These are phyloP conservation scores for Coleophoma crateriformis DNA, from an alignment of 2,329 filamentous ascomycete genomes.

Conservation along the genomic window DNA sequence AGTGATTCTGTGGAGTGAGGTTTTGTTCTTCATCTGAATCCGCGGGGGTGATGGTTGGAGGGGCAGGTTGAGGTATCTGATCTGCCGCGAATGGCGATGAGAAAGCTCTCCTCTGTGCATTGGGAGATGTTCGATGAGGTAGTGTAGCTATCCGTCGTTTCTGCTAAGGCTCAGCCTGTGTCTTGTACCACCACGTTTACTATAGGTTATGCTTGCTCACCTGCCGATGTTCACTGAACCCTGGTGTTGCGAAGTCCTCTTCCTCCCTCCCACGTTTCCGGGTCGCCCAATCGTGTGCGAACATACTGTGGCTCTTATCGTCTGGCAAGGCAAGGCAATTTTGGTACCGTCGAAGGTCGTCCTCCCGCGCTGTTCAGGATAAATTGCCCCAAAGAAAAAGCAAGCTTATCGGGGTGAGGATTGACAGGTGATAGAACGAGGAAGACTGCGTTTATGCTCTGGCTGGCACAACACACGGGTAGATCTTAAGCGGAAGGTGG, in stretches of 20 bases:
- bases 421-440: no score
- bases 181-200: no score
- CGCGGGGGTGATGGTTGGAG: slow-evolving; percentile 24
- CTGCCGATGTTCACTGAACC: slow-evolving; percentile 25
- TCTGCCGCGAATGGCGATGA: slow-evolving; percentile 9
- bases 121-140: slow-evolving; percentile 21
- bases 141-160: slow-evolving; percentile 25
- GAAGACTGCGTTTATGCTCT: no score
- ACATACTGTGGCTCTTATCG: slow-evolving; percentile 10
- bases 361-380: no score
- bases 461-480: no score
- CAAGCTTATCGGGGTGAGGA: no score
- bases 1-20: slow-evolving; percentile 10
- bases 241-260: slow-evolving; percentile 15
- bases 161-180: slow-evolving; percentile 8
- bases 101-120: slow-evolving; percentile 11
- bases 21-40: slow-evolving; percentile 23
- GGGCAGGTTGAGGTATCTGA: slow-evolving; percentile 15
- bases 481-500: no score
- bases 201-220: slow-evolving; percentile 8
- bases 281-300: slow-evolving; percentile 11
- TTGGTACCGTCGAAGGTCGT: no score
- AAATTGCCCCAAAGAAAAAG: no score
- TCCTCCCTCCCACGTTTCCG: slow-evolving; percentile 23
- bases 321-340: no score